A percentile compares a stretch with the other conserved stretches of the same genome.
Conservation (phyloP, 139 green algal genomes). For the Chlamydomonas sphaeroides region DNA sequence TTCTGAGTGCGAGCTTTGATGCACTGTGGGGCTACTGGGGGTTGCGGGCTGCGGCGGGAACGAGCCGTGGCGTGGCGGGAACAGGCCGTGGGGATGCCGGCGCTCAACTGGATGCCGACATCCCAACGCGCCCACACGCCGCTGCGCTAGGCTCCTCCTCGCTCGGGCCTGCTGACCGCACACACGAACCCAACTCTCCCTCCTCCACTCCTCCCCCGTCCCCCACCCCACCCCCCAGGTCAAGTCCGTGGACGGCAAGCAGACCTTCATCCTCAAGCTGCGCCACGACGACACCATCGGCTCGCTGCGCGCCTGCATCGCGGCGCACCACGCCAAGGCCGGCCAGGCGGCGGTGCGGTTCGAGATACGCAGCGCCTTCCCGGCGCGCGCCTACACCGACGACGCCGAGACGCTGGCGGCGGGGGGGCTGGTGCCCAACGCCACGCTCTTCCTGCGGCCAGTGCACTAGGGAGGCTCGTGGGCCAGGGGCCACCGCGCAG, state of each 20-base stretch:
- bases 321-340: slow-evolving; percentile 46
- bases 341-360: slow-evolving; percentile 30
- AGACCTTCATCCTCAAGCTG: slow-evolving; percentile 66
- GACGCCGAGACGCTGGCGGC: slow-evolving; percentile 49
- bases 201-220: background rate
- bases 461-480: too few species aligned
- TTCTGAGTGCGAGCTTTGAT: too few species aligned
- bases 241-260: slow-evolving; percentile 66
- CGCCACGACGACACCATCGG: slow-evolving; percentile 57
- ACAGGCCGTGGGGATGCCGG: too few species aligned
- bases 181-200: too few species aligned
- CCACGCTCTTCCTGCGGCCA: slow-evolving; percentile 59
- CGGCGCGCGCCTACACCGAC: slow-evolving; percentile 52
- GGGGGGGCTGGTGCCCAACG: slow-evolving; percentile 63
- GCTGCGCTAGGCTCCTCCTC: too few species aligned
- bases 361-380: slow-evolving; percentile 63
- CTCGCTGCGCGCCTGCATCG: slow-evolving; percentile 50
- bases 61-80: too few species aligned
- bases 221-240: slow-evolving; percentile 40
- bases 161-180: too few species aligned
- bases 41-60: too few species aligned
- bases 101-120: too few species aligned
- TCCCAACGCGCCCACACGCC: too few species aligned
- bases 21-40: too few species aligned
- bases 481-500: too few species aligned